Conservation (phyloP, 1,139 yeast genomes). For the Pichiaceae sp. region DNA sequence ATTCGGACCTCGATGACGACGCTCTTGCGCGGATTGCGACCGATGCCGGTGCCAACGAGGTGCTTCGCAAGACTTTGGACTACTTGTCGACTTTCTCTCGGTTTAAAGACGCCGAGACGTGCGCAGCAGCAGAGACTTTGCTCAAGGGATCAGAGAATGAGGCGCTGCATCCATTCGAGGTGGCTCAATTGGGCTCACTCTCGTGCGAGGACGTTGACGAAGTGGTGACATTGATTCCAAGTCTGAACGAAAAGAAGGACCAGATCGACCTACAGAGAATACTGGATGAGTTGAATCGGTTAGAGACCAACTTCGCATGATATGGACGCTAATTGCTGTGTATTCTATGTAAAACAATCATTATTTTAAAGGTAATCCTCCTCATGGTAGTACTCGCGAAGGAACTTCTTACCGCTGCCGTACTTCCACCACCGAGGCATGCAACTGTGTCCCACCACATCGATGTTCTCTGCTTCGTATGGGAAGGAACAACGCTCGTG, state of each 20-base stretch:
- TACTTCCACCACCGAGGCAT: constrained; percentile 80
- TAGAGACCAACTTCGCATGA: constrained; percentile 30
- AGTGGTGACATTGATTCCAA: constrained; percentile 89
- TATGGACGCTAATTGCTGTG: not conserved
- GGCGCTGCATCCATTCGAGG: constrained; percentile 87
- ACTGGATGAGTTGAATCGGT: constrained; percentile 75
- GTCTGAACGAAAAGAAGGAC: constrained; percentile 65
- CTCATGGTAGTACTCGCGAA: constrained; percentile 29
- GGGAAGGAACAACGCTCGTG: constrained; percentile 68
- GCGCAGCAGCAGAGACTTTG: constrained; percentile 85
- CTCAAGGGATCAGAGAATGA: constrained; percentile 61
- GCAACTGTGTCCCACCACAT: constrained; percentile 61
- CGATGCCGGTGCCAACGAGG: constrained; percentile 52
- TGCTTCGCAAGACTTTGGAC: constrained; percentile 85
- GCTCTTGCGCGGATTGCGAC: constrained; percentile 62
- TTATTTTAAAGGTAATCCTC: constrained; percentile 14
- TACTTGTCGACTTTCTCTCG: constrained; percentile 81
- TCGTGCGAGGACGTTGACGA: constrained; percentile 97
- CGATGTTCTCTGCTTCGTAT: constrained; percentile 41
- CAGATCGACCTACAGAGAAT: constrained; percentile 84
- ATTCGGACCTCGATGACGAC: constrained; percentile 56
- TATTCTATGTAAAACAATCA: not conserved
- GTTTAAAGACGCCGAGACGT: constrained; percentile 86
- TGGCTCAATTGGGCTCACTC: constrained; percentile 88
- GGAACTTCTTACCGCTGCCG: constrained; percentile 47